These are phyloP conservation scores for Leishmania aethiopica DNA, from an alignment of 208 protist species.

Conservation along the genomic window DNA sequence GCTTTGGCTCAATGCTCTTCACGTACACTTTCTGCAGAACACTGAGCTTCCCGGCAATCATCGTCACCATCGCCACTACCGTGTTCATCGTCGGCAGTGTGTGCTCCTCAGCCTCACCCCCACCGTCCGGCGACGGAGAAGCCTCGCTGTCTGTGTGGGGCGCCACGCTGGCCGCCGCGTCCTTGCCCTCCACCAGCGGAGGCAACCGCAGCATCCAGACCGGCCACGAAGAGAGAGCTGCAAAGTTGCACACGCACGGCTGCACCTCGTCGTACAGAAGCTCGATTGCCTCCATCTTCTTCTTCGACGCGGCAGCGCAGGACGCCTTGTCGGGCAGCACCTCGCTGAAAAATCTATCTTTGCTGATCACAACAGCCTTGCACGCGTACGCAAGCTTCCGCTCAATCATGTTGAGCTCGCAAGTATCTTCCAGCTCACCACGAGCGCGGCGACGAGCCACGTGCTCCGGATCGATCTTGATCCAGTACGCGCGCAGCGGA, in stretches of 20 bases:
- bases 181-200: slow-evolving; percentile 13
- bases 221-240: slow-evolving; percentile 52
- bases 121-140: neutral
- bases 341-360: slow-evolving; percentile 30
- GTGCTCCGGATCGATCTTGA: slow-evolving; percentile 69
- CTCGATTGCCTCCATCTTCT: slow-evolving; percentile 21
- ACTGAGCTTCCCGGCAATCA: slow-evolving; percentile 55
- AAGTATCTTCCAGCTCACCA: slow-evolving; percentile 41
- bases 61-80: slow-evolving; percentile 47
- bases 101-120: slow-evolving; percentile 1
- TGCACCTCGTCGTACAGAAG: slow-evolving; percentile 40
- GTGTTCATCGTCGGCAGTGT: slow-evolving; percentile 27
- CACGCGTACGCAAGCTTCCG: slow-evolving; percentile 81
- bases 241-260: slow-evolving; percentile 53
- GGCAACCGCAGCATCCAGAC: slow-evolving; percentile 47
- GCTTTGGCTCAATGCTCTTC: slow-evolving; percentile 70
- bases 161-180: neutral
- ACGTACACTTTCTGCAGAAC: slow-evolving; percentile 71
- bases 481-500: slow-evolving; percentile 75
- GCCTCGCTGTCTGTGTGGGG: slow-evolving; percentile 19
- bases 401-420: slow-evolving; percentile 73
- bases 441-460: slow-evolving; percentile 47
- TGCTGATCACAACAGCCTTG: slow-evolving; percentile 35
- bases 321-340: slow-evolving; percentile 28
- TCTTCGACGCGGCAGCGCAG: slow-evolving; percentile 12